A percentile compares a stretch with the other conserved stretches of the same genome.
Conservation (phyloP, 1,139 yeast genomes). For the Diutina sp. region DNA sequence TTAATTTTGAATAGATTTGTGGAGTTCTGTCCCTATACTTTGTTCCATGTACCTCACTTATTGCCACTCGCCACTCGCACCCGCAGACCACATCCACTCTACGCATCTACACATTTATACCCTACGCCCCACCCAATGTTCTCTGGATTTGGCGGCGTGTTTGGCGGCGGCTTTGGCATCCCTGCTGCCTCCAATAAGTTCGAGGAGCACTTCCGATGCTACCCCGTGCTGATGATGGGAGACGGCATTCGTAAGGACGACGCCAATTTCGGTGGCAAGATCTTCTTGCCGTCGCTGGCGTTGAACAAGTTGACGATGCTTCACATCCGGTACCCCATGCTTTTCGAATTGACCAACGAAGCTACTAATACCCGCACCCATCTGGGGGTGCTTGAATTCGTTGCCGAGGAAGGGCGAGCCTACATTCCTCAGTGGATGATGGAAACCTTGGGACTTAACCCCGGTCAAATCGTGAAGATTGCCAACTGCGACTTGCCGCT, state of each 20-base stretch:
- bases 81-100: not conserved
- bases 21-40: no score
- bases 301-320: slow-evolving; percentile 72
- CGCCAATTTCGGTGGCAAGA: slow-evolving; percentile 93
- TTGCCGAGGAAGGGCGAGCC: slow-evolving; percentile 94
- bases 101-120: not conserved
- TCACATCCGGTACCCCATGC: slow-evolving; percentile 92
- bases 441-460: slow-evolving; percentile 55
- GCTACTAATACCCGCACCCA: slow-evolving; percentile 50
- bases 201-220: slow-evolving; percentile 84
- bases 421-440: slow-evolving; percentile 98
- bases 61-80: slow-evolving; percentile 1
- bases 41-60: not conserved
- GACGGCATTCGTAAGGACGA: slow-evolving; percentile 66
- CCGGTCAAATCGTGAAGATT: slow-evolving; percentile 72
- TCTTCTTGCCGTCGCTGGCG: slow-evolving; percentile 88
- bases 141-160: slow-evolving; percentile 29
- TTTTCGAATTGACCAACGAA: slow-evolving; percentile 68
- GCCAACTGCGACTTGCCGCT: slow-evolving; percentile 69
- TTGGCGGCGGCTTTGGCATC: slow-evolving; percentile 25
- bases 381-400: slow-evolving; percentile 91
- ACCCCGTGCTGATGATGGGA: slow-evolving; percentile 87
- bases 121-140: slow-evolving; percentile 15
- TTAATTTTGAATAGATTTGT: no score
- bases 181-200: slow-evolving; percentile 25